phyloP scores from a whole-genome alignment of 805 yeast genomes.

The Spencermartinsiella europaea region DNA sequence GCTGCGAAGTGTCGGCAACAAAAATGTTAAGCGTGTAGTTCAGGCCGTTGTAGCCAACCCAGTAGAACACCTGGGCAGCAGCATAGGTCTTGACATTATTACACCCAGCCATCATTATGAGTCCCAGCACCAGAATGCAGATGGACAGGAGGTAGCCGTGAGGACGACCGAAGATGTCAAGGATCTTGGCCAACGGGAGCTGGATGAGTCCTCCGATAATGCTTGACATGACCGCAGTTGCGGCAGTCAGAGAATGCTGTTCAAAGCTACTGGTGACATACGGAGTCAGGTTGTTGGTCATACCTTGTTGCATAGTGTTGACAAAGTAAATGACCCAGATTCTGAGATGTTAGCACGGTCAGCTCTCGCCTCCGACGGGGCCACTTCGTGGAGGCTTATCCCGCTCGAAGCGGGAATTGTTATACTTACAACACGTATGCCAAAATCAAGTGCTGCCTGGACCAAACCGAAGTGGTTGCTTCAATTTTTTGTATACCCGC shows the following conservation, averaged over 20 bases:
- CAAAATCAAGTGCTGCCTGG: conserved; percentile 24
- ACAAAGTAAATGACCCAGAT: conserved; percentile 28
- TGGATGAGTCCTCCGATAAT: conserved; percentile 1
- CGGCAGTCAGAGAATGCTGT: conserved; percentile 30
- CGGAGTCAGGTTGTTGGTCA: conserved; percentile 24
- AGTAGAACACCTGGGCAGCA: conserved; percentile 42
- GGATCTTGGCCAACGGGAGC: conserved; percentile 41
- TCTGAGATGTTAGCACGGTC: not conserved
- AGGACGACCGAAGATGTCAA: conserved; percentile 54
- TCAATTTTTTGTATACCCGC: conserved; percentile 28
- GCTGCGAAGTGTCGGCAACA: conserved; percentile 54
- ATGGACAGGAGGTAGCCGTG: conserved; percentile 43
- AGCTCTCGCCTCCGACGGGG: too few species aligned
- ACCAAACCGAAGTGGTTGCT: conserved; percentile 33
- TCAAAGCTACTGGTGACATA: conserved; percentile 25
- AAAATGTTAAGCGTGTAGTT: conserved; percentile 40
- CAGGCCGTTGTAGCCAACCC: conserved; percentile 53
- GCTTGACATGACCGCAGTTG: conserved; percentile 24
- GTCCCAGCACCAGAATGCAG: conserved; percentile 49
- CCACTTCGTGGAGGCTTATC: too few species aligned
- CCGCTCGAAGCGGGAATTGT: too few species aligned
- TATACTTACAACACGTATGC: conserved; percentile 28
- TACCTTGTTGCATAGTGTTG: conserved; percentile 31
- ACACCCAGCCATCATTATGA: conserved; percentile 53
- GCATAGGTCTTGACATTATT: conserved; percentile 48